Percentiles rank a stretch among this genome's conserved stretches.
These are phyloP conservation scores for Talaromyces proteolyticus DNA, from an alignment of 495 filamentous ascomycete species.

Conservation along the genomic window DNA sequence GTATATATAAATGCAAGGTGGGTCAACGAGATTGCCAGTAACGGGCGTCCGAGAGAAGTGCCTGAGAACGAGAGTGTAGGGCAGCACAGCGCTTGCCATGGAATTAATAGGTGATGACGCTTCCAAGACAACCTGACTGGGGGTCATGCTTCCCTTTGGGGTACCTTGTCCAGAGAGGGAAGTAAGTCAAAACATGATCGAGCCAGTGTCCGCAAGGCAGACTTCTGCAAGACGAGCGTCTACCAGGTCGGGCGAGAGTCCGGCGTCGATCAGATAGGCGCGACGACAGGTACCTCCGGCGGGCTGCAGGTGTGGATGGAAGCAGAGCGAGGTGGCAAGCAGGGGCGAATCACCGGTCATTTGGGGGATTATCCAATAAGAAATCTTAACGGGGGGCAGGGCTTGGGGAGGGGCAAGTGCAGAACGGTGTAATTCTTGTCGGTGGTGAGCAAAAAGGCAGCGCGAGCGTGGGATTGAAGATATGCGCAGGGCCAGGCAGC, in stretches of 20 bases:
- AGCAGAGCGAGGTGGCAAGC: background rate
- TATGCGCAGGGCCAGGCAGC: no score
- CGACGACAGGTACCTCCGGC: slow-evolving; percentile 6
- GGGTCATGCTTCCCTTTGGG: background rate
- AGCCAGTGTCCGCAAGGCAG: slow-evolving; percentile 8
- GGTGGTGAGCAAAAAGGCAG: no score
- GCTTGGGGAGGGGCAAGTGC: no score
- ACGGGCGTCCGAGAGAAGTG: background rate
- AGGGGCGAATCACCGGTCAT: background rate
- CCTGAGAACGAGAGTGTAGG: background rate
- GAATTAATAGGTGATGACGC: slow-evolving; percentile 3
- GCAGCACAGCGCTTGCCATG: background rate
- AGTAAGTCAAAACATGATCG: slow-evolving; percentile 6
- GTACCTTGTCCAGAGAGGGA: slow-evolving; percentile 3
- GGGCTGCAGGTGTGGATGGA: slow-evolving; percentile 6
- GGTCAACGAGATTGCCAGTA: background rate
- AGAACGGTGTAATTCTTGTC: no score
- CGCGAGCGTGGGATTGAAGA: background rate
- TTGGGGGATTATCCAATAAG: background rate
- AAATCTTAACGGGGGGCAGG: no score
- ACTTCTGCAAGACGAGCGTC: slow-evolving; percentile 5
- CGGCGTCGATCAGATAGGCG: slow-evolving; percentile 3
- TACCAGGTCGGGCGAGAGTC: slow-evolving; percentile 2
- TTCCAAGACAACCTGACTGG: background rate
- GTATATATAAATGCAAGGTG: background rate